Evolutionary conservation across 1,284 basidiomycete genomes (phyloP).

Genomic region (Boletus calvinii): DNA sequence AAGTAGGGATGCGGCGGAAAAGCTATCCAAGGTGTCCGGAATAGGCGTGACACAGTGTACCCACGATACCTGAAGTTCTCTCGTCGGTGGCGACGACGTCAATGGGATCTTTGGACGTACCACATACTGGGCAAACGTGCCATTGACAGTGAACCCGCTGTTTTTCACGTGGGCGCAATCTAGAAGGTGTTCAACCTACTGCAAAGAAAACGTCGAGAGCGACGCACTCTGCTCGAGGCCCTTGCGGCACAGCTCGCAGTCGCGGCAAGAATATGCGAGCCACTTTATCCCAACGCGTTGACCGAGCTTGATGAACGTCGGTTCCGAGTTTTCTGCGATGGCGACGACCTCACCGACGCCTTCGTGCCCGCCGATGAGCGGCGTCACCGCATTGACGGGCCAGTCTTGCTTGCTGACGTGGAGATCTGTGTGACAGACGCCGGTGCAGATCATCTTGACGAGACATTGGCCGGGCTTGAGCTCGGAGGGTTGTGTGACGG

Average conservation of each 20-base stretch:
- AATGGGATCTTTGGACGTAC: conserved; percentile 36
- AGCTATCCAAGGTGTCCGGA: conserved; percentile 63
- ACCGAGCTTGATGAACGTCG: conserved; percentile 67
- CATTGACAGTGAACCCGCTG: conserved; percentile 77
- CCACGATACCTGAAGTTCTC: conserved; percentile 50
- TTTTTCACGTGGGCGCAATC: conserved; percentile 62
- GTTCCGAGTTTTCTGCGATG: conserved; percentile 64
- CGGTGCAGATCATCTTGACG: conserved; percentile 74
- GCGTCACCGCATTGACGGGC: conserved; percentile 65
- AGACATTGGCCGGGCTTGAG: conserved; percentile 82
- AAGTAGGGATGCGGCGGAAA: conserved; percentile 77
- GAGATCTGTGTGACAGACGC: conserved; percentile 78
- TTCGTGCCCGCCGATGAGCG: conserved; percentile 86
- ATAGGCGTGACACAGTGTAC: conserved; percentile 75
- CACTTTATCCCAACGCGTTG: conserved; percentile 89
- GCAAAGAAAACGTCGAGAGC: too few species aligned
- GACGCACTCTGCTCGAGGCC: conserved; percentile 68
- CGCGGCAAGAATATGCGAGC: conserved; percentile 67
- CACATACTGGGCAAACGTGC: conserved; percentile 82
- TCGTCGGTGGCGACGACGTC: too few species aligned
- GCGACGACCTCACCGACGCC: conserved; percentile 78
- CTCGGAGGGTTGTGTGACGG: conserved; percentile 61
- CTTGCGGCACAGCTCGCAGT: conserved; percentile 75
- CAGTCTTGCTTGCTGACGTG: conserved; percentile 74
- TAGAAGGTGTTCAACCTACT: conserved; percentile 18